Evolutionary conservation across 2,329 filamentous ascomycete species (phyloP), one percentile per base, ranked within the genome.

Genomic region (Xylariaceae sp.): DNA sequence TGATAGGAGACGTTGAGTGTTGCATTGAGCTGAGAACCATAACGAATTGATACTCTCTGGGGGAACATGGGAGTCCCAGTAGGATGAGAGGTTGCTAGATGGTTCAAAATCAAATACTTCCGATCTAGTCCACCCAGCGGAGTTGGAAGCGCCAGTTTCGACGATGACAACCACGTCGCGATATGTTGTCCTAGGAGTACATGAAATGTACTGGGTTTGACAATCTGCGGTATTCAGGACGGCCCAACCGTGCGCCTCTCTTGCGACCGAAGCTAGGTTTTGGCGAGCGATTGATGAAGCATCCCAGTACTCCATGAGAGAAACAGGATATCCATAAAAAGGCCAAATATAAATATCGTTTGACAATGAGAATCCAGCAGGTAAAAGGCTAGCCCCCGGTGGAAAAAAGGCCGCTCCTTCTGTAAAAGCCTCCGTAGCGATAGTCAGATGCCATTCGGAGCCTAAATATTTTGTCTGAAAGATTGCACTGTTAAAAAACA

Each of bases 401-500:
- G 34, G 33, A 11, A 19, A 54, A 12, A 26, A 54, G 6, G 9
- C 2, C 2, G 17, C 51, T 4, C 36, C 37, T 2, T 34, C 12
- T 7, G 17, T 40, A 4, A 48, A 54, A 6, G 33, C 12, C 9
- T 41, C 43, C 6, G 51, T 41, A 9, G 34, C 51, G 8, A 54
- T 24, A 6, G 34, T 41, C 16, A 54, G 9, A n/a, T 40, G 7
- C 17, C 19, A 54, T 2, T 29, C 12, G 4, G 43, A 31, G 1
- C 36, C 28, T 4, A 11, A 12, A 21, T 44, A 29, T 19, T 6
- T 14, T 2, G 37, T 50, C 23, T 12, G n/a, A 12, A 50, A 50
- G 7, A 56, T 17, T 3, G 37, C 19, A 12, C 28, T 28, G 26
- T 45, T 56, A 21, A 56, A 56, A 2, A 56, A n/a, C 0, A 56